These are phyloP conservation scores for Brasilioporus rufonigricans DNA, from an alignment of 768 basidiomycete species.

Conservation along the genomic window DNA sequence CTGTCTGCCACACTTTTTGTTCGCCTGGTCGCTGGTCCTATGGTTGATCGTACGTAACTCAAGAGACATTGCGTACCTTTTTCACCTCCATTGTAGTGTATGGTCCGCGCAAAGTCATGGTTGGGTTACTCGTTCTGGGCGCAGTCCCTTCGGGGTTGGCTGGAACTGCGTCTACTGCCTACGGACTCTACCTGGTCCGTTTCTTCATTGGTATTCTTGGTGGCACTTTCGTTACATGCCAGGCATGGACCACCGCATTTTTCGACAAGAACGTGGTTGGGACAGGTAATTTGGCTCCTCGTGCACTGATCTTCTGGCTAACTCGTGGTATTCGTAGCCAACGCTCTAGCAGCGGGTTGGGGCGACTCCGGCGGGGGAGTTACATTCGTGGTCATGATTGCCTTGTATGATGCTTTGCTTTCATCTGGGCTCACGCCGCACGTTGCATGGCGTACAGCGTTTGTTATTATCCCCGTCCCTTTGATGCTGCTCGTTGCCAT, in stretches of 20 bases:
- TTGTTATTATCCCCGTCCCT: constrained; percentile 49
- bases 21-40: constrained; percentile 50
- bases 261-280: constrained; percentile 52
- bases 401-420: constrained; percentile 40
- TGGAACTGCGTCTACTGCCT: constrained; percentile 37
- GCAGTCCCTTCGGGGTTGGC: constrained; percentile 6
- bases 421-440: constrained; percentile 37
- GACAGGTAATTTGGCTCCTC: constrained; percentile 17
- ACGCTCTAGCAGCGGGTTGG: not conserved
- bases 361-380: not conserved
- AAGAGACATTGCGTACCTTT: not conserved
- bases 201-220: constrained; percentile 64
- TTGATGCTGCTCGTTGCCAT: constrained; percentile 43
- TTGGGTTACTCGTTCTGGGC: constrained; percentile 1
- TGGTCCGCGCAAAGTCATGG: constrained; percentile 8
- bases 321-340: not conserved
- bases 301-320: not conserved
- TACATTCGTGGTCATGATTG: constrained; percentile 5
- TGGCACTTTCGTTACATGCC: constrained; percentile 59
- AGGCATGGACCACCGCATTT: constrained; percentile 60
- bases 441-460: constrained; percentile 33
- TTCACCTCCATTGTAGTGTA: not conserved
- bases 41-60: constrained; percentile 37
- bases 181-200: constrained; percentile 42
- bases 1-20: constrained; percentile 47